These are phyloP conservation scores for Effrenium voratum DNA, from an alignment of 73 alveolate species.

Conservation along the genomic window DNA sequence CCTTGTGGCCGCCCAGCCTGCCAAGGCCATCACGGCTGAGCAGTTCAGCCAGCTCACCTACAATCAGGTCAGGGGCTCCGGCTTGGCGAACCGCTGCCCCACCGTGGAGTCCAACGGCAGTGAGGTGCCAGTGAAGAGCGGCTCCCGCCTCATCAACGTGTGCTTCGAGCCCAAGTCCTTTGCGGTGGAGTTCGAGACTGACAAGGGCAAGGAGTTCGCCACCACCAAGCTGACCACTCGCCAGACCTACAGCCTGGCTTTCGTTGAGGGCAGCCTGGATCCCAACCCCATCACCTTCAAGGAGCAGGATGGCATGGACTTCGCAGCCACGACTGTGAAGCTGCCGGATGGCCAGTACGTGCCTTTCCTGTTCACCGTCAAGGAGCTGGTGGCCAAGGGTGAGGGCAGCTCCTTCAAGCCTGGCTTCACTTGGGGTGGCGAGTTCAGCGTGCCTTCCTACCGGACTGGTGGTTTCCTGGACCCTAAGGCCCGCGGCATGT, in stretches of 20 bases:
- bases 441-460: slow-evolving; percentile 94
- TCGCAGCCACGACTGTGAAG: slow-evolving; percentile 94
- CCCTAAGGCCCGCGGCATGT: slow-evolving; percentile 95
- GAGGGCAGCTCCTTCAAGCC: slow-evolving; percentile 91
- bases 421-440: slow-evolving; percentile 94
- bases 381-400: slow-evolving; percentile 94
- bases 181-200: slow-evolving; percentile 93
- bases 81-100: slow-evolving; percentile 95
- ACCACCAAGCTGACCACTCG: slow-evolving; percentile 94
- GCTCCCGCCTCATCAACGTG: slow-evolving; percentile 58
- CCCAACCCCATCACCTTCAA: slow-evolving; percentile 76
- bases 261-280: slow-evolving; percentile 94
- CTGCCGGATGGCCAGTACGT: slow-evolving; percentile 94
- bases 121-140: slow-evolving; percentile 61
- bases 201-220: slow-evolving; percentile 93
- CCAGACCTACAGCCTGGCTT: slow-evolving; percentile 94
- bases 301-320: slow-evolving; percentile 95
- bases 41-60: slow-evolving; percentile 93
- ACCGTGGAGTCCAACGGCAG: slow-evolving; percentile 94
- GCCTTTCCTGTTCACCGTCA: slow-evolving; percentile 94
- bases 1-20: slow-evolving; percentile 84
- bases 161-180: slow-evolving; percentile 95
- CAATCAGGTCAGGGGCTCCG: slow-evolving; percentile 89
- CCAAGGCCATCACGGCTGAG: slow-evolving; percentile 92
- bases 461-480: slow-evolving; percentile 94